These are phyloP conservation scores for Fraxinus quadrangulata DNA, from an alignment of 257 asterid genomes.

Conservation along the genomic window DNA sequence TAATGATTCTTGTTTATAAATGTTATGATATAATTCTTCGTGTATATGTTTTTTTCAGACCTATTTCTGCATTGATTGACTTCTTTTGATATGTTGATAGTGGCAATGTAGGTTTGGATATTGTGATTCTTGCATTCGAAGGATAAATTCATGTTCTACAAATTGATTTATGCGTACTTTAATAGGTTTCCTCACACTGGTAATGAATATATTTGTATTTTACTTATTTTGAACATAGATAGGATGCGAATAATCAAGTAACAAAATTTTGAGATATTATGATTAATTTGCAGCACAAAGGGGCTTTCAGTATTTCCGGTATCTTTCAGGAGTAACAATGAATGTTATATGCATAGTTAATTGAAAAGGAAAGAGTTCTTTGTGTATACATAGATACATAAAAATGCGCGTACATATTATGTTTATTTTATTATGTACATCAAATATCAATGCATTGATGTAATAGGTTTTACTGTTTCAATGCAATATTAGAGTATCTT, in stretches of 20 bases:
- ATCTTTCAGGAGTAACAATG: constrained; percentile 1
- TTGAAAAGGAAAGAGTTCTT: no score
- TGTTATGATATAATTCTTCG: neutral
- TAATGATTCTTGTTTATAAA: neutral
- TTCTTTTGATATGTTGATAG: neutral
- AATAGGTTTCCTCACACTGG: neutral
- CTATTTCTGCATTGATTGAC: neutral
- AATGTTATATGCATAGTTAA: neutral
- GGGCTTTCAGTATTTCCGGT: neutral
- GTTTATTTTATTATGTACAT: neutral
- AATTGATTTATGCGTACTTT: neutral
- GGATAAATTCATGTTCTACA: constrained; percentile 8
- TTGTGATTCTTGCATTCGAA: neutral
- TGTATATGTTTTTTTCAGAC: constrained; percentile 1
- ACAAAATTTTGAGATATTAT: neutral
- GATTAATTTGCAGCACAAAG: neutral
- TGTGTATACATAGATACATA: neutral
- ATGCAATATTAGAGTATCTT: no score
- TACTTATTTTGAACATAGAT: neutral
- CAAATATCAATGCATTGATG: neutral
- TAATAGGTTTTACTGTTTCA: neutral
- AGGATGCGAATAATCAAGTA: neutral
- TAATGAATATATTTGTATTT: neutral
- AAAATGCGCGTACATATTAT: neutral
- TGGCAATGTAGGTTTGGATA: constrained; percentile 1